Conservation (phyloP, 768 basidiomycete genomes). For the Boletellus ananas region DNA sequence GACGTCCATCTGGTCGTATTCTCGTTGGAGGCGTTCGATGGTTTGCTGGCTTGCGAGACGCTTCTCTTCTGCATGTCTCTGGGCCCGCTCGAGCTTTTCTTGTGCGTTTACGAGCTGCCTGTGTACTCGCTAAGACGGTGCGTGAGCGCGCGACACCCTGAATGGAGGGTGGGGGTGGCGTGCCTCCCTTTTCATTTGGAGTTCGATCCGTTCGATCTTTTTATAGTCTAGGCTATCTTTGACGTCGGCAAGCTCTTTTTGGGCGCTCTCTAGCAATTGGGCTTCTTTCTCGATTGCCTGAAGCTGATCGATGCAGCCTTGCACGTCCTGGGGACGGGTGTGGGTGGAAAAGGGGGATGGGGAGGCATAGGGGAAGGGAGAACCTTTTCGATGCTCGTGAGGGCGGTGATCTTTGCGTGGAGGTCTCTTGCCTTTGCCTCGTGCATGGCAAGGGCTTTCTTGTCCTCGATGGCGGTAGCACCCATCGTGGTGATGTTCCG, state of each 20-base stretch:
- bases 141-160: background rate
- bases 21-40: constrained; percentile 69
- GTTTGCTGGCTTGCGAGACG: constrained; percentile 66
- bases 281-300: constrained; percentile 69
- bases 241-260: constrained; percentile 65
- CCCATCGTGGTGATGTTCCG: constrained; percentile 79
- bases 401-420: constrained; percentile 64
- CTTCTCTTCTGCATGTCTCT: constrained; percentile 78
- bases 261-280: constrained; percentile 54
- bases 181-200: constrained; percentile 67
- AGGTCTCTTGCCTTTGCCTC: constrained; percentile 78
- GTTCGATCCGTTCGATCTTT: constrained; percentile 68
- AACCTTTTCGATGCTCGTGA: constrained; percentile 76
- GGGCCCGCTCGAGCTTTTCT: constrained; percentile 77
- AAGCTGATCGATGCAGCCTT: constrained; percentile 70
- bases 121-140: constrained; percentile 58
- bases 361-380: background rate
- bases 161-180: constrained; percentile 6
- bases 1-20: constrained; percentile 74
- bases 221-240: constrained; percentile 69
- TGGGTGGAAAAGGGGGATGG: background rate
- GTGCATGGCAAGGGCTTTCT: constrained; percentile 56
- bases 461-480: constrained; percentile 62
- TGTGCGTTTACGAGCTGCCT: constrained; percentile 78
- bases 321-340: constrained; percentile 52